Conservation (phyloP, 306 rosid species). For the Casuarina cunninghamiana region DNA sequence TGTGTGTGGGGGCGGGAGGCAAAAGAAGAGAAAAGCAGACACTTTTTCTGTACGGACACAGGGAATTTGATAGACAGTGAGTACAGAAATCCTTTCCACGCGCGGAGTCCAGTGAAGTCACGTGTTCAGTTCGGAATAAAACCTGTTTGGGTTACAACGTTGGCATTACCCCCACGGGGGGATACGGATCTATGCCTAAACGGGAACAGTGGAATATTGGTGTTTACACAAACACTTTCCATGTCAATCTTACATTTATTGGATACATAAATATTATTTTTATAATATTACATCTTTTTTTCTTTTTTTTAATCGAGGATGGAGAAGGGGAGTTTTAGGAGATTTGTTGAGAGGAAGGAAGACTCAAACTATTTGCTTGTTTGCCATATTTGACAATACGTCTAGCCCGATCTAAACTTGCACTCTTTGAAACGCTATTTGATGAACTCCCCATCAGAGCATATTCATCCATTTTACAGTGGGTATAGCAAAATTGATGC, state of each 20-base stretch:
- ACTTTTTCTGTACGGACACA: neutral
- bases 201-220: neutral
- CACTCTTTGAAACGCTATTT: constrained; percentile 79
- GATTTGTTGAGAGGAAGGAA: no score
- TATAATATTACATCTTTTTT: no score
- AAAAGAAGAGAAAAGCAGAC: neutral
- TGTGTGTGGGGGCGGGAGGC: neutral
- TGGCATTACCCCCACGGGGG: neutral
- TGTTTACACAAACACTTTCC: no score
- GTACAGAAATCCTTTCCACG: neutral
- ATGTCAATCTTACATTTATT: no score
- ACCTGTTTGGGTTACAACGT: constrained; percentile 2
- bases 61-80: neutral
- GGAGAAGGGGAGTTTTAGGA: no score
- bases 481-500: constrained; percentile 15
- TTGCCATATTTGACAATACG: no score
- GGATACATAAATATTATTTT: no score
- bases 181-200: neutral
- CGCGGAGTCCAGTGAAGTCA: constrained; percentile 4
- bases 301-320: no score
- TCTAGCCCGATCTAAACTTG: constrained; percentile 92
- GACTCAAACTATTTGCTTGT: no score
- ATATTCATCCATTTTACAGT: constrained; percentile 94
- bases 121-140: neutral
- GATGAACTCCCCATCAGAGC: constrained; percentile 70